Conservation (phyloP, 1,284 basidiomycete genomes). For the Puccinia hordei region DNA sequence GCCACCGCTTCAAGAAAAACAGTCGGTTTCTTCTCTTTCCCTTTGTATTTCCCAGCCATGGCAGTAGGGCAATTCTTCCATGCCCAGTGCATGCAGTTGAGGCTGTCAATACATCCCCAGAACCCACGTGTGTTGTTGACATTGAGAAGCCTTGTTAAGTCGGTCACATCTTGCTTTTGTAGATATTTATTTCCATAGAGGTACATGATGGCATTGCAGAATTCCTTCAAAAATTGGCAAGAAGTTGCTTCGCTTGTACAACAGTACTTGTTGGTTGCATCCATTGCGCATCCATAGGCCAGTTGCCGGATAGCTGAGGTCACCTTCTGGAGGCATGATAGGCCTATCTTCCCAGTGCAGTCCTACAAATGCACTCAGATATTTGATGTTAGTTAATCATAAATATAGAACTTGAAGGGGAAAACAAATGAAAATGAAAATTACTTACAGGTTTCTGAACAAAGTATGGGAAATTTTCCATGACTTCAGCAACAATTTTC, state of each 20-base stretch:
- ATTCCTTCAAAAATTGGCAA: background rate
- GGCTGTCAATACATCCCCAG: background rate
- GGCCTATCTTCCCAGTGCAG: background rate
- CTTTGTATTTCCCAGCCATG: slow-evolving; percentile 20
- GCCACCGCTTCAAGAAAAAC: slow-evolving; percentile 11
- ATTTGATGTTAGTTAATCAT: background rate
- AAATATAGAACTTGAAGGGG: background rate
- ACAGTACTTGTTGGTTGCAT: background rate
- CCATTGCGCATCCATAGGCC: background rate
- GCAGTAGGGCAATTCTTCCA: slow-evolving; percentile 25
- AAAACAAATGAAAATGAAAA: too few relatives aligned
- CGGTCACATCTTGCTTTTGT: background rate
- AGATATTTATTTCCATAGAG: background rate
- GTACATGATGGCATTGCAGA: background rate
- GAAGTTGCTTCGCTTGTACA: background rate
- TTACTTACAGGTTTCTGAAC: background rate
- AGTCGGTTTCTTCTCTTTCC: slow-evolving; percentile 26
- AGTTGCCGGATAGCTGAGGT: slow-evolving; percentile 14
- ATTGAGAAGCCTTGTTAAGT: background rate
- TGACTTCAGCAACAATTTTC: background rate
- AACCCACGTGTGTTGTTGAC: background rate
- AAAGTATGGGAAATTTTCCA: background rate
- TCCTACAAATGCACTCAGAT: background rate
- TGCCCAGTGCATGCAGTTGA: slow-evolving; percentile 23
- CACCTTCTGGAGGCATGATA: slow-evolving; percentile 3